Percentiles rank a stretch among this genome's conserved stretches.
phyloP scores from a whole-genome alignment of 306 rosid species.

The Hippophae tibetana region DNA sequence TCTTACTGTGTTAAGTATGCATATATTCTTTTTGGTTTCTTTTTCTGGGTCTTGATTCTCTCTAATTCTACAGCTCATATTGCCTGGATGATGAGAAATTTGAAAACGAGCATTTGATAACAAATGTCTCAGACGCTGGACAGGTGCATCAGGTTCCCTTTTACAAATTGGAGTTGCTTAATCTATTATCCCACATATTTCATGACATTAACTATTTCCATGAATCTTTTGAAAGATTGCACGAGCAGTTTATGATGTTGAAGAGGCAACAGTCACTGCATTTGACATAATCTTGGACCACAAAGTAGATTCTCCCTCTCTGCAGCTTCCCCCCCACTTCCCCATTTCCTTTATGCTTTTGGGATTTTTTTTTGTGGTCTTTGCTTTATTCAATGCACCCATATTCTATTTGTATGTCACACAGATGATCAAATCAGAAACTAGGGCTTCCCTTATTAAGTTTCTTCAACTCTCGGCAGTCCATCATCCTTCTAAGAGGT shows the following conservation, averaged over 20 bases:
- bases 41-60: slow-evolving; percentile 12
- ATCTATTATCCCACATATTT: slow-evolving; percentile 6
- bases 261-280: slow-evolving; percentile 85
- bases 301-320: slow-evolving; percentile 38
- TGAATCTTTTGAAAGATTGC: slow-evolving; percentile 49
- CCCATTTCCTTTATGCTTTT: slow-evolving; percentile 7
- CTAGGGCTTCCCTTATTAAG: slow-evolving; percentile 65
- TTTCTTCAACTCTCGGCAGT: slow-evolving; percentile 83
- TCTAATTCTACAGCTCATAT: slow-evolving; percentile 49
- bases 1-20: slow-evolving; percentile 9
- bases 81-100: slow-evolving; percentile 79
- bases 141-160: slow-evolving; percentile 51
- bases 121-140: slow-evolving; percentile 68
- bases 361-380: not conserved
- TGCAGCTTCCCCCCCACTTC: not conserved
- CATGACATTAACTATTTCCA: slow-evolving; percentile 26
- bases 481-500: slow-evolving; percentile 95
- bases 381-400: slow-evolving; percentile 10
- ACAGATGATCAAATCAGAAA: slow-evolving; percentile 80
- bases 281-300: slow-evolving; percentile 70
- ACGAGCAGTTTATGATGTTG: slow-evolving; percentile 85
- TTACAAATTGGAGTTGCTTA: no score
- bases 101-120: slow-evolving; percentile 69
- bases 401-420: slow-evolving; percentile 15
- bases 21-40: slow-evolving; percentile 12